These are phyloP conservation scores for Penicillium expansum DNA, from an alignment of 2,329 filamentous ascomycete genomes.

Conservation along the genomic window DNA sequence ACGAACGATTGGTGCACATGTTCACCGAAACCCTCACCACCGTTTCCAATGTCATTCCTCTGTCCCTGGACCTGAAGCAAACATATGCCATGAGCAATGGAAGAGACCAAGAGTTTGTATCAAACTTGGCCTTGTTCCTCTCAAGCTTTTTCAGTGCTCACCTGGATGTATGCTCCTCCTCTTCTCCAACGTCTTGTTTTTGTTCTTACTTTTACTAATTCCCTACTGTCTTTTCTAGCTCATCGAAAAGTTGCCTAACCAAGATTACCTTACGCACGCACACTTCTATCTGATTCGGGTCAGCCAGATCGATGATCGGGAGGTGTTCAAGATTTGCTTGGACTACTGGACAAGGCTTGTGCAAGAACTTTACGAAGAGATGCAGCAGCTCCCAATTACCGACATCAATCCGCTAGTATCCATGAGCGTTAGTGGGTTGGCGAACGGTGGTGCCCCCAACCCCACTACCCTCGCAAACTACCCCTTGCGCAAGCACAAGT, in stretches of 20 bases:
- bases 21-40: constrained; percentile 94
- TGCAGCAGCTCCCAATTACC: constrained; percentile 91
- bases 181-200: not conserved
- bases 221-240: constrained; percentile 52
- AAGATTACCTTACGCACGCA: constrained; percentile 89
- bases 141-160: constrained; percentile 97
- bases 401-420: constrained; percentile 87
- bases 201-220: constrained; percentile 14
- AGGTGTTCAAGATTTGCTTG: constrained; percentile 98
- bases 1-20: constrained; percentile 96
- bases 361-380: constrained; percentile 96
- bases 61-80: constrained; percentile 82
- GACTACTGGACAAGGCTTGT: constrained; percentile 99
- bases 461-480: constrained; percentile 83
- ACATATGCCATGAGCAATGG: constrained; percentile 91
- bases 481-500: constrained; percentile 96
- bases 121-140: constrained; percentile 92
- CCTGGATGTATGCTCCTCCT: constrained; percentile 60
- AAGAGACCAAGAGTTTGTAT: constrained; percentile 93
- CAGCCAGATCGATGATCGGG: constrained; percentile 96
- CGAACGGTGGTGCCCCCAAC: constrained; percentile 80
- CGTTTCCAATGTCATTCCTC: constrained; percentile 88
- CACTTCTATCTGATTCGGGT: constrained; percentile 98
- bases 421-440: constrained; percentile 67
- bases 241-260: constrained; percentile 92